Evolutionary conservation across 495 filamentous ascomycete genomes (phyloP), one percentile per base, ranked within the genome.

Genomic region (Penicillium psychrofluorescens): DNA sequence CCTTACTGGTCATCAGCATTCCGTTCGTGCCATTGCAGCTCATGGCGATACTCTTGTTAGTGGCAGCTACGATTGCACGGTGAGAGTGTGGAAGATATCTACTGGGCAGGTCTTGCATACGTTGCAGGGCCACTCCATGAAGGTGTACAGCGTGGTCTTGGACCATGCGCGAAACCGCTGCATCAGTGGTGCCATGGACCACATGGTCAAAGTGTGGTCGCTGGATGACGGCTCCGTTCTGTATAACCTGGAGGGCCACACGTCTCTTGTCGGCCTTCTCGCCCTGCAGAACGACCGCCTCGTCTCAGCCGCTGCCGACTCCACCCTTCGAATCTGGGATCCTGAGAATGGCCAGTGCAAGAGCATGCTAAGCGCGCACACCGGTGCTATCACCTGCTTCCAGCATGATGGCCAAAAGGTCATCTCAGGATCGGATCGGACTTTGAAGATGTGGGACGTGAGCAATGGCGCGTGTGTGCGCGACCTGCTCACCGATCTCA

Each of bases 141-240:
- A 99, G 62, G 92, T 99, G 2, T 99, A 99, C 50, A 96, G 90
- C 47, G 92, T 99, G 15, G 94, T 99, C 14, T 68, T 97, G 32
- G 92, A 99, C 59, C 84, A 87, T 49, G 83, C 86, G 54, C 83
- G 92, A 42, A 95, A 91, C 49, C 85, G 89, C 35, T 99, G 92
- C 65, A 97, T 99, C 58, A 95, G 89, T 55, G 92, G 92, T 33
- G 95, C 90, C 10, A 99, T 99, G 92, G 92, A 99, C 51, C 95
- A 92, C 56, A 72, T 87, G 52, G 91, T 99, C 51, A 97, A 97
- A 68, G 88, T 99, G 22, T 99, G 92, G 92, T 95, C 90, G 12
- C 72, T 99, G n/a, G 84, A 90, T 33, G 92, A 85, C 29, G 92
- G 92, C 1, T 68, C 81, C 2, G 82, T 86, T 41, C 68, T 97